Evolutionary conservation across 1,284 basidiomycete genomes (phyloP).

Genomic region (Heterobasidion irregulare): DNA sequence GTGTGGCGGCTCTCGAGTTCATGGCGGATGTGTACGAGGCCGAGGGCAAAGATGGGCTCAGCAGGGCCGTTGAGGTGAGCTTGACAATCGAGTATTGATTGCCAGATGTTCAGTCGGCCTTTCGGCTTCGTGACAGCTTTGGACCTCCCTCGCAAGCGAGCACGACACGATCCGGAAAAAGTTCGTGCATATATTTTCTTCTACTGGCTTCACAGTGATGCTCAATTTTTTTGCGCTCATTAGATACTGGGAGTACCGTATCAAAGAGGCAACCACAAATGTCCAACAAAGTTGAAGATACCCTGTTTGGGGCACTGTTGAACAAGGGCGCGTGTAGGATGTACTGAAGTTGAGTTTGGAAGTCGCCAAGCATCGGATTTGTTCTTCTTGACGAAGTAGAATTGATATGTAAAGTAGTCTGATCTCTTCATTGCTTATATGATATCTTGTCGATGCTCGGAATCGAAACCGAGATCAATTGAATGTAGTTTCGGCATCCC

Average conservation of each 20-base stretch:
- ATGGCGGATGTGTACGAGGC: conserved; percentile 72
- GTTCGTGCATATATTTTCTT: conserved; percentile 32
- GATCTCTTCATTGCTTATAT: too few species aligned
- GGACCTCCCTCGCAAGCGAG: conserved; percentile 61
- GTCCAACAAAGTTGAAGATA: neutral
- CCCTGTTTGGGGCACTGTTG: too few species aligned
- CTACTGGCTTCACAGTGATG: conserved; percentile 8
- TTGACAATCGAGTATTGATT: conserved; percentile 10
- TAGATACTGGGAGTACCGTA: conserved; percentile 34
- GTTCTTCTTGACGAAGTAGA: too few species aligned
- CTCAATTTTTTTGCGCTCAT: conserved; percentile 11
- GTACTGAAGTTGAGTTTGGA: too few species aligned
- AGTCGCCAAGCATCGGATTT: too few species aligned
- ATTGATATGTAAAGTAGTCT: too few species aligned
- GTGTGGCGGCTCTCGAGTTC: conserved; percentile 77
- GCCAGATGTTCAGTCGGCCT: conserved; percentile 4
- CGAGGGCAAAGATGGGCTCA: conserved; percentile 36
- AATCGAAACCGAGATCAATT: too few species aligned
- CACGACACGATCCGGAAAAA: conserved; percentile 76
- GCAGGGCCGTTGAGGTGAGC: conserved; percentile 41
- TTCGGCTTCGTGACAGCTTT: conserved; percentile 37
- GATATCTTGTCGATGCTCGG: too few species aligned
- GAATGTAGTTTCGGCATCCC: too few species aligned
- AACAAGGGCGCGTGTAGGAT: too few species aligned
- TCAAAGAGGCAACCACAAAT: conserved; percentile 28